Percentiles rank a stretch among this genome's conserved stretches.
These are phyloP conservation scores for Myriangium duriaei DNA, from an alignment of 2,329 filamentous ascomycete genomes.

Conservation along the genomic window DNA sequence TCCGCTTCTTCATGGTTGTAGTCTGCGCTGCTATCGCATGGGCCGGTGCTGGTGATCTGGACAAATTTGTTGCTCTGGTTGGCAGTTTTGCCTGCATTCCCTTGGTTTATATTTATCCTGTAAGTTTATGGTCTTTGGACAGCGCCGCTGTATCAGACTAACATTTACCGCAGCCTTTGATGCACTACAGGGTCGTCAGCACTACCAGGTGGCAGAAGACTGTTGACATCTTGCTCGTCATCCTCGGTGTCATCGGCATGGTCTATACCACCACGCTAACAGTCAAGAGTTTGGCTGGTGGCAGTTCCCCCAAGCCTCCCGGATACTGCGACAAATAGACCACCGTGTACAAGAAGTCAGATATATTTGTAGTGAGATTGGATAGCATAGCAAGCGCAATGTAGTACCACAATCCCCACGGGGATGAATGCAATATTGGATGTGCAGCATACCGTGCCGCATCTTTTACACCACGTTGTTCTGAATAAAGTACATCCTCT, in stretches of 20 bases:
- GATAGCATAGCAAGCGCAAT: neutral
- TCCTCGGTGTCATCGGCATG: conserved; percentile 81
- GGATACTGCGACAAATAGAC: conserved; percentile 47
- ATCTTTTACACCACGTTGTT: neutral
- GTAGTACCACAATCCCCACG: too few species aligned
- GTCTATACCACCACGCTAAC: conserved; percentile 83
- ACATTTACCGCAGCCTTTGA: conserved; percentile 54
- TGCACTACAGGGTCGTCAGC: conserved; percentile 76
- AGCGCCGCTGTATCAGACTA: too few species aligned
- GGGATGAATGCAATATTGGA: too few species aligned
- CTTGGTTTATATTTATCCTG: conserved; percentile 92
- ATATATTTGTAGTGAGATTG: too few species aligned
- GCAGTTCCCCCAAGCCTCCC: conserved; percentile 37
- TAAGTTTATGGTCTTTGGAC: too few species aligned
- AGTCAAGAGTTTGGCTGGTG: conserved; percentile 69
- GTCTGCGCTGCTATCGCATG: conserved; percentile 80
- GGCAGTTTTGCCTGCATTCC: conserved; percentile 97
- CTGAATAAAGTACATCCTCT: too few species aligned
- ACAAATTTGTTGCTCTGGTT: conserved; percentile 94
- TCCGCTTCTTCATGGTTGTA: conserved; percentile 85
- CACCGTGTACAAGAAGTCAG: neutral
- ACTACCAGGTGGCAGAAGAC: conserved; percentile 53
- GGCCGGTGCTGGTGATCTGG: conserved; percentile 81
- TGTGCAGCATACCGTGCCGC: too few species aligned
- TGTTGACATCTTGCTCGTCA: conserved; percentile 61